These are phyloP conservation scores for Sisymbrium irio DNA, from an alignment of 345 rosid species.

Conservation along the genomic window DNA sequence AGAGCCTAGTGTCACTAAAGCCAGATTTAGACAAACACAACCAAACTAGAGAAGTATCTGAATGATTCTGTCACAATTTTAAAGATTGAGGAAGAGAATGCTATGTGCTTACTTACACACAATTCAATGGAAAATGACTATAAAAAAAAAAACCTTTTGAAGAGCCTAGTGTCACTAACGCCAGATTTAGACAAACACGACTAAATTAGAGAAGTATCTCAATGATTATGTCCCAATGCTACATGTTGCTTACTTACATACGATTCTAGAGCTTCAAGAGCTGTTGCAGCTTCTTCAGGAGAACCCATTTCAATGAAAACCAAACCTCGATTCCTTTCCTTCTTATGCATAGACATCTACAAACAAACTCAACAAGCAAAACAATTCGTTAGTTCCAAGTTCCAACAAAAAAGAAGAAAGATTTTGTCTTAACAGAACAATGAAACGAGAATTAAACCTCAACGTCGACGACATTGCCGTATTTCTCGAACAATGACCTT, in stretches of 20 bases:
- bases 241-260: slow-evolving; percentile 35
- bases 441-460: slow-evolving; percentile 43
- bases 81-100: background rate
- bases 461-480: slow-evolving; percentile 66
- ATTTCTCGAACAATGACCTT: slow-evolving; percentile 68
- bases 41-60: background rate
- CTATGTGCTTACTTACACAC: slow-evolving; percentile 16
- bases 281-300: slow-evolving; percentile 64
- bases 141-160: background rate
- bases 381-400: background rate
- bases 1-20: background rate
- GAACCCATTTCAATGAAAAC: slow-evolving; percentile 79
- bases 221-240: no score
- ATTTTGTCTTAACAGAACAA: background rate
- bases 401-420: background rate
- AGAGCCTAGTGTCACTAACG: background rate
- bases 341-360: slow-evolving; percentile 79
- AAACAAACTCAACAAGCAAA: slow-evolving; percentile 1
- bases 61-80: background rate
- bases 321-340: slow-evolving; percentile 68
- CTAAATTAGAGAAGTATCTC: background rate
- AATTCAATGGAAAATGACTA: background rate
- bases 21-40: background rate
- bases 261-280: slow-evolving; percentile 57
- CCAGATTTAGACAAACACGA: background rate